A percentile compares a stretch with the other conserved stretches of the same genome.
Evolutionary conservation across 1,284 basidiomycete species (phyloP).

Genomic region (Hymenochaete sp.): DNA sequence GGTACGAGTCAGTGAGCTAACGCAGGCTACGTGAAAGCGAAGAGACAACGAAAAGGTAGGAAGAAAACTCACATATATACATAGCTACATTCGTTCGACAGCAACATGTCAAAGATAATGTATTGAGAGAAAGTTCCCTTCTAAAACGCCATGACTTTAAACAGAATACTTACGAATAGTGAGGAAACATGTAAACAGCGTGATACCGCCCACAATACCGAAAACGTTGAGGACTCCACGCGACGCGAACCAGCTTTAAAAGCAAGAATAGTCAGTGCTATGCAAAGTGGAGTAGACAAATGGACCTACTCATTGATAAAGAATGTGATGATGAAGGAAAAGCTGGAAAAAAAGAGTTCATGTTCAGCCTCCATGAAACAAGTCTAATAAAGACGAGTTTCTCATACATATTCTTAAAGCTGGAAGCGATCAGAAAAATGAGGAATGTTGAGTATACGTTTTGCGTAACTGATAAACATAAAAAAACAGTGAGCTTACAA

Average conservation of each 20-base stretch:
- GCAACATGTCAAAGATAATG: neutral
- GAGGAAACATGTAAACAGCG: constrained; percentile 17
- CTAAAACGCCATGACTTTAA: neutral
- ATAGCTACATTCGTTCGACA: constrained; percentile 11
- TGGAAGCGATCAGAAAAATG: neutral
- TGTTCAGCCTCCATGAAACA: neutral
- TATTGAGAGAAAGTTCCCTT: neutral
- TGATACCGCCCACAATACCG: constrained; percentile 17
- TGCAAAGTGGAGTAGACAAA: neutral
- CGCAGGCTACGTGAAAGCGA: neutral
- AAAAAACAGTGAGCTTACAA: constrained; percentile 6
- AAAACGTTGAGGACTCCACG: constrained; percentile 18
- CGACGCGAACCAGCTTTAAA: constrained; percentile 15
- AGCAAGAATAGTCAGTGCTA: neutral
- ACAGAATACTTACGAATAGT: constrained; percentile 17
- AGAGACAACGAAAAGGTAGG: neutral
- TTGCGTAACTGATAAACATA: neutral
- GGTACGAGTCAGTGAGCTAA: neutral
- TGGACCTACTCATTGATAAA: constrained; percentile 21
- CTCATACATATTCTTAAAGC: constrained; percentile 18
- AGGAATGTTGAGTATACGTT: no score
- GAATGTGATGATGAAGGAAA: constrained; percentile 20
- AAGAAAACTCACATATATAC: constrained; percentile 18
- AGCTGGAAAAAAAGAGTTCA: constrained; percentile 5
- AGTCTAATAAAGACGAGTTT: neutral